Evolutionary conservation across 805 yeast genomes (phyloP), one percentile per base, ranked within the genome.

Genomic region (Candida montana): DNA sequence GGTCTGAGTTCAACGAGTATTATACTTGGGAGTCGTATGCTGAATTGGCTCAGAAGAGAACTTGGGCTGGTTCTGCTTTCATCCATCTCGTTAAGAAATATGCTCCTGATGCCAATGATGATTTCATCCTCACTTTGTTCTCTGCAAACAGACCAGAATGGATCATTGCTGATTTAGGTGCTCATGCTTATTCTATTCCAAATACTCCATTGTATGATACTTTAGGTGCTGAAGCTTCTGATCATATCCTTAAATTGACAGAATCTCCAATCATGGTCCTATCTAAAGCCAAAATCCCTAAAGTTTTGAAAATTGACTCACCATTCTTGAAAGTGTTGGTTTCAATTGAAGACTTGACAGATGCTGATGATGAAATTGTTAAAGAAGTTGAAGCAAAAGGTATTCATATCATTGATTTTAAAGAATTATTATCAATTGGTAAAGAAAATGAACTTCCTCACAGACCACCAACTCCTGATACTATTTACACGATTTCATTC

Each of bases 81-180:
- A 52, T 70, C 42, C 58, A 72, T 3, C 54, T 71, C 28, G 74
- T 77, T 19, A 62, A 64, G 45, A 50, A 52, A 17, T 66, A 59
- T 37, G 62, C 68, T 31, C 57, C 49, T 19, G 54, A 57, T 45
- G 56, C 57, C n/a, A 45, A 52, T n/a, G 56, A 61, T 20, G 59
- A 65, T 30, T 81, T 79, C 50, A 63, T 79, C 30, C 71, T 81
- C 35, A 66, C 83, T 2, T 52, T 82, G 16, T 74, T 75, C 57
- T 71, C 83, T 19, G 66, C 70, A 16, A 82, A 82, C 56, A 66
- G 78, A 37, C 67, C 74, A 8, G 86, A 83, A 60, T 84, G 93
- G 93, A 68, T 72, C 26, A 57, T 83, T 16, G 61, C 83, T 23
- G 93, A 84, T 61, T 59, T 83, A 52, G 89, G 88, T 1, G 77